Evolutionary conservation across 2,329 filamentous ascomycete species (phyloP).

Genomic region (Aspergillus aculeatinus): DNA sequence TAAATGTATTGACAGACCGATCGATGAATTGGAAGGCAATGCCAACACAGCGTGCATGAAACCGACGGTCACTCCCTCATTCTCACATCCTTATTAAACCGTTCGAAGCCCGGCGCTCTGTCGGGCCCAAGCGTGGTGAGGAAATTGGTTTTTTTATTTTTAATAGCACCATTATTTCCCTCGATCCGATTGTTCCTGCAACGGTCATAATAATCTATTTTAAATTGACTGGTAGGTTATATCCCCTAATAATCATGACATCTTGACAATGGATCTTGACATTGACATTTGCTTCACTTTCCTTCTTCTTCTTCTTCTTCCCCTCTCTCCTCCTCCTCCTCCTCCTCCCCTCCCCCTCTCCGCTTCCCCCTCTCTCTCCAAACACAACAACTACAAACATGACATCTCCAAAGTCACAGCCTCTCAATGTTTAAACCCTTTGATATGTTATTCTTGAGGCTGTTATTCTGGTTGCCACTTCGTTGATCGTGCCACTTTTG

Average conservation of each 20-base stretch:
- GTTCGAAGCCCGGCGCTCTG: conserved; percentile 2
- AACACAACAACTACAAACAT: no score
- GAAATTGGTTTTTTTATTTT: background rate
- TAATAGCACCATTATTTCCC: no score
- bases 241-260: background rate
- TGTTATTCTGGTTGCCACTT: background rate
- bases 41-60: background rate
- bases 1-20: background rate
- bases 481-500: background rate
- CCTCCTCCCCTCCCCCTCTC: background rate
- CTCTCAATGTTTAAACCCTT: background rate
- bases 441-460: background rate
- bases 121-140: conserved; percentile 3
- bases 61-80: background rate
- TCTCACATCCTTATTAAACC: background rate
- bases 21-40: background rate
- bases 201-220: background rate
- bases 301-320: conserved; percentile 1
- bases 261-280: no score
- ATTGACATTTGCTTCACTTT: background rate
- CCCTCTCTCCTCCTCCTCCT: conserved; percentile 2
- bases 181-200: background rate
- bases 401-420: background rate
- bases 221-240: background rate
- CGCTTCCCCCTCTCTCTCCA: background rate